Evolutionary conservation across 164 flowering plant species (phyloP), one percentile per base, ranked within the genome.

Genomic region (Paratinospora sagittata): DNA sequence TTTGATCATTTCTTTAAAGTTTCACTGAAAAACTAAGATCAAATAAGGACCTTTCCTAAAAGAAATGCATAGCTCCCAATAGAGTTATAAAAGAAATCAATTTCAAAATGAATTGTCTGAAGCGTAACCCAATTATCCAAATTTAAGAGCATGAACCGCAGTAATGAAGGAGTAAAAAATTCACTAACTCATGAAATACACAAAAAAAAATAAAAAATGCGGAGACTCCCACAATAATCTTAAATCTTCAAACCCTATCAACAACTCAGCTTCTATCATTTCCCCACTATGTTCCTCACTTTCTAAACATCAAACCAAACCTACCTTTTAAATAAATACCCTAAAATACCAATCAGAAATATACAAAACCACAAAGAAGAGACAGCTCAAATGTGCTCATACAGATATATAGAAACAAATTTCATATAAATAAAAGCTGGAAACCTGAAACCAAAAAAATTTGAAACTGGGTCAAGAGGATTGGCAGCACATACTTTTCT

Each of bases 401-500:
- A 16, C 27, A 33, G 62, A 27, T 16, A 14, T n/a, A n/a, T 12
- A 45, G 34, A 66, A 49, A 11, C 67, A 41, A 27, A 23, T 21
- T 36, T 63, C 23, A 9, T 21, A n/a, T n/a, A n/a, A n/a, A n/a
- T n/a, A 70, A 16, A 65, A 16, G 36, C 33, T 9, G 41, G 36
- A 65, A 33, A 7, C 65, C 34, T 23, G 17, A 34, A 7, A 24
- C 45, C 27, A 26, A 47, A 63, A n/a, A n/a, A n/a, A 47, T 10
- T 17, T 19, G 21, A 63, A 10, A 45, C 14, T 39, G 27, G n/a
- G 73, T 77, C 73, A 84, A 14, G 65, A 79, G 33, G 84, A 78
- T 39, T 23, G 72, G 75, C 91, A 87, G 71, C 90, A 87, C 85
- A 81, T 77, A 11, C 63, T 84, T 71, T 77, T 84, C 84, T 84